phyloP scores from a whole-genome alignment of 1,284 basidiomycete genomes.

The Ustilago esculenta region DNA sequence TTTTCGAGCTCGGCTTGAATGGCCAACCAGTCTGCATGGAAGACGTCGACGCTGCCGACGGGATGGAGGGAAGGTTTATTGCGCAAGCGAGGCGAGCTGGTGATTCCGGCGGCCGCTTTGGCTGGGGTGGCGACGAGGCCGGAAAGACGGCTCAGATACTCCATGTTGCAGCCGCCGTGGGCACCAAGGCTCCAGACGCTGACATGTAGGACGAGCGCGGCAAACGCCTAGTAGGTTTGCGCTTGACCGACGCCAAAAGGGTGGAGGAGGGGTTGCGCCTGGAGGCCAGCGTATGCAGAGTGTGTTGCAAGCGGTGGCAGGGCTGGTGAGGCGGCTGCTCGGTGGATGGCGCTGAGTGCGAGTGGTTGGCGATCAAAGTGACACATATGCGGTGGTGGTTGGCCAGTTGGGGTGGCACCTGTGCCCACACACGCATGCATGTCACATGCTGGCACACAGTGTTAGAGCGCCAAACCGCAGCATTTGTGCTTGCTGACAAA shows the following conservation, averaged over 20 bases:
- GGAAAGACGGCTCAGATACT: slow-evolving; percentile 46
- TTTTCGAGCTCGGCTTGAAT: slow-evolving; percentile 70
- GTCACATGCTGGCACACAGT: background rate
- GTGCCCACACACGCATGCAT: background rate
- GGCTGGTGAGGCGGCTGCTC: no score
- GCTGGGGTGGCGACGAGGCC: slow-evolving; percentile 42
- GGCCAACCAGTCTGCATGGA: slow-evolving; percentile 42
- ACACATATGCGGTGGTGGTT: no score
- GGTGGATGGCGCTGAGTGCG: slow-evolving; percentile 5
- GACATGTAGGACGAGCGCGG: slow-evolving; percentile 2
- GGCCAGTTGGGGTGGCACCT: no score
- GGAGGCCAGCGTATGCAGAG: no score
- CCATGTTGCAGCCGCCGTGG: slow-evolving; percentile 32
- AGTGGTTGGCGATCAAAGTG: background rate
- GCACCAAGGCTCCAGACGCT: background rate
- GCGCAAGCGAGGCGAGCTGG: slow-evolving; percentile 27
- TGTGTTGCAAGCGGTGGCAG: no score
- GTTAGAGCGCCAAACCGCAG: background rate
- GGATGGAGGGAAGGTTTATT: slow-evolving; percentile 42
- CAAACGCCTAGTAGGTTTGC: background rate
- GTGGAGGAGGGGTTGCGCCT: no score
- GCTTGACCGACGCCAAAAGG: no score
- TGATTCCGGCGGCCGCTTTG: slow-evolving; percentile 26
- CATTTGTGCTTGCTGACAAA: no score
- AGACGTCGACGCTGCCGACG: slow-evolving; percentile 45